A percentile compares a stretch with the other conserved stretches of the same genome.
Conservation (phyloP, 1,284 basidiomycete species). For the Heterobasidion irregulare region DNA sequence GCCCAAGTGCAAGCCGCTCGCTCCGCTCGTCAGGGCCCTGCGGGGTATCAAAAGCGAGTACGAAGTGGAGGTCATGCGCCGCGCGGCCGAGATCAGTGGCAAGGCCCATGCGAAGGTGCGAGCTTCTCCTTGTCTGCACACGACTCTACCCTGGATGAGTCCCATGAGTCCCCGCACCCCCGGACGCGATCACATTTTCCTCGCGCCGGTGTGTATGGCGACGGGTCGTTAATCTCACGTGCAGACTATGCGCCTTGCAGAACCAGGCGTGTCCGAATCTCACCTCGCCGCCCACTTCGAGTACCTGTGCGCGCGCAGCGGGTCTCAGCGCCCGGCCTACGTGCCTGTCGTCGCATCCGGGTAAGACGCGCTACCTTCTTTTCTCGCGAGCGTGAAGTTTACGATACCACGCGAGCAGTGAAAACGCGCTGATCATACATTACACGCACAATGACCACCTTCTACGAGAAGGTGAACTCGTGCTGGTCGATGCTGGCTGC, state of each 20-base stretch:
- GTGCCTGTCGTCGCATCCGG: conserved; percentile 94
- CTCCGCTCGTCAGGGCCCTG: conserved; percentile 53
- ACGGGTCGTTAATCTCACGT: not conserved
- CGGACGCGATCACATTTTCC: no score
- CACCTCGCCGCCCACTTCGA: conserved; percentile 83
- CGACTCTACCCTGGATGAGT: not conserved
- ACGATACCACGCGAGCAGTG: conserved; percentile 28
- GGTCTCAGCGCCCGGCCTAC: conserved; percentile 82
- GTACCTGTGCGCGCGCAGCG: conserved; percentile 73
- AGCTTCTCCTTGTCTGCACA: not conserved
- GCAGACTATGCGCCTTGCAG: conserved; percentile 79
- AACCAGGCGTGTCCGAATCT: conserved; percentile 65
- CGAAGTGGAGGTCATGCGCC: conserved; percentile 65
- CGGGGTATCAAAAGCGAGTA: conserved; percentile 63
- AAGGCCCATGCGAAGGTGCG: conserved; percentile 68
- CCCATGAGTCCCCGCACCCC: not conserved
- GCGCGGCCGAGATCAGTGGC: conserved; percentile 71
- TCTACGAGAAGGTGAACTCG: conserved; percentile 64
- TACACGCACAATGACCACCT: conserved; percentile 87
- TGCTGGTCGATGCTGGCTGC: conserved; percentile 87
- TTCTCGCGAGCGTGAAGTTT: no score
- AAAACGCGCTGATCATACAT: conserved; percentile 85
- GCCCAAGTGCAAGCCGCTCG: conserved; percentile 41
- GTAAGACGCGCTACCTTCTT: conserved; percentile 30
- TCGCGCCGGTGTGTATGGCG: not conserved